These are phyloP conservation scores for Mortierella sp. DNA, from an alignment of 371 early-diverging fungal genomes.

Conservation along the genomic window DNA sequence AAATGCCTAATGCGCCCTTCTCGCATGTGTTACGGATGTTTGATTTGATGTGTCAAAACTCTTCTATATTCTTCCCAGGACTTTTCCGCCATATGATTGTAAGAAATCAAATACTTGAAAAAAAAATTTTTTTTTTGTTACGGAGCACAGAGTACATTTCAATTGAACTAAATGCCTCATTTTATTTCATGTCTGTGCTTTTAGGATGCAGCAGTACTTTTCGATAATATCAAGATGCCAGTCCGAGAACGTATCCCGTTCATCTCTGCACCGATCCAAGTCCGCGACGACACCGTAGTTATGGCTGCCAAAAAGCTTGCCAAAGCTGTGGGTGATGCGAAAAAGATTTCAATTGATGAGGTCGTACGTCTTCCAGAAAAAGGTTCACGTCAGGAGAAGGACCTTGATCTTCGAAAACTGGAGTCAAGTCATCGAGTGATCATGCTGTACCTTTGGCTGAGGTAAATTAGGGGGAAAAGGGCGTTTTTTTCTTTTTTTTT, in stretches of 20 bases:
- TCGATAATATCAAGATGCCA: constrained; percentile 72
- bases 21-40: constrained; percentile 71
- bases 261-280: constrained; percentile 74
- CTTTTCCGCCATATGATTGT: constrained; percentile 42
- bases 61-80: constrained; percentile 30
- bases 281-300: constrained; percentile 54
- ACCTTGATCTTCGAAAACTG: constrained; percentile 59
- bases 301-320: constrained; percentile 58
- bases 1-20: constrained; percentile 75
- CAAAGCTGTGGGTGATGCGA: constrained; percentile 56
- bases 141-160: constrained; percentile 56
- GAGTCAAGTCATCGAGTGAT: constrained; percentile 83
- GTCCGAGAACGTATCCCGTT: constrained; percentile 76
- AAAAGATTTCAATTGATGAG: constrained; percentile 60
- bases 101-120: constrained; percentile 9
- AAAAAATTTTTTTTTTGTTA: constrained; percentile 1
- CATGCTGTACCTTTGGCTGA: constrained; percentile 91
- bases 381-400: constrained; percentile 37
- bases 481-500: no score
- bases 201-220: constrained; percentile 69
- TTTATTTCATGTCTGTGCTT: neutral
- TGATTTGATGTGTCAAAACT: constrained; percentile 36
- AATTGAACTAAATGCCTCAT: constrained; percentile 68
- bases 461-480: constrained; percentile 55
- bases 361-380: constrained; percentile 64